Percentiles rank a stretch among this genome's conserved stretches.
These are phyloP conservation scores for Flaveria floridana DNA, from an alignment of 140 eudicot species.

Conservation along the genomic window DNA sequence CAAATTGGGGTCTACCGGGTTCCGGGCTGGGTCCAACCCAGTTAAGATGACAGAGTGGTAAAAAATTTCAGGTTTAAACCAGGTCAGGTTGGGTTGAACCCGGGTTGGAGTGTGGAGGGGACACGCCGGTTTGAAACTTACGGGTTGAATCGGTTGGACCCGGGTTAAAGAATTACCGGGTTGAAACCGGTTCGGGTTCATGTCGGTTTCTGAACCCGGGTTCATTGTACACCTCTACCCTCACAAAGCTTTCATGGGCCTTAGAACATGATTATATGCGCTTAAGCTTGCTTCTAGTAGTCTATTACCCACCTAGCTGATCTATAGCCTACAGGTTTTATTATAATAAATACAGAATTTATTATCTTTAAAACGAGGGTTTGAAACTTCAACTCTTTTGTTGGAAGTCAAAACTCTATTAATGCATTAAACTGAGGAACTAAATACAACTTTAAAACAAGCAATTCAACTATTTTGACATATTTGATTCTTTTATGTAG, in stretches of 20 bases:
- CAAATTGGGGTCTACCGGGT: too few species aligned
- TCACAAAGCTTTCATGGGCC: background rate
- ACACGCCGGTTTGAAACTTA: too few species aligned
- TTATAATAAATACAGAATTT: background rate
- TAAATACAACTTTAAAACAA: background rate
- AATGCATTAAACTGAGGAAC: constrained; percentile 18
- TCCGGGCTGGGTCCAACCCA: too few species aligned
- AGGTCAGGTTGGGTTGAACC: too few species aligned
- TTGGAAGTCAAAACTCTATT: constrained; percentile 13
- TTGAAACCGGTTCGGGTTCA: too few species aligned
- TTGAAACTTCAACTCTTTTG: constrained; percentile 23
- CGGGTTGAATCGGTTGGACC: too few species aligned
- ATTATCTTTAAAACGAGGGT: background rate
- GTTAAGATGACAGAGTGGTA: too few species aligned
- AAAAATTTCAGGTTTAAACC: too few species aligned
- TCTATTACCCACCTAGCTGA: background rate
- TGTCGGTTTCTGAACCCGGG: too few species aligned
- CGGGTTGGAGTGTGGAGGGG: too few species aligned
- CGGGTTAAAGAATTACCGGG: too few species aligned
- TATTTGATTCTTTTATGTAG: constrained; percentile 1
- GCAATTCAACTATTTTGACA: background rate
- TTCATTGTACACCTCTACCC: too few species aligned
- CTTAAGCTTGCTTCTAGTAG: background rate
- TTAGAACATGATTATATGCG: background rate
- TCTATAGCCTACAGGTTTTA: background rate